phyloP scores from a whole-genome alignment of 139 green algal genomes.

The Chloropicon primus region DNA sequence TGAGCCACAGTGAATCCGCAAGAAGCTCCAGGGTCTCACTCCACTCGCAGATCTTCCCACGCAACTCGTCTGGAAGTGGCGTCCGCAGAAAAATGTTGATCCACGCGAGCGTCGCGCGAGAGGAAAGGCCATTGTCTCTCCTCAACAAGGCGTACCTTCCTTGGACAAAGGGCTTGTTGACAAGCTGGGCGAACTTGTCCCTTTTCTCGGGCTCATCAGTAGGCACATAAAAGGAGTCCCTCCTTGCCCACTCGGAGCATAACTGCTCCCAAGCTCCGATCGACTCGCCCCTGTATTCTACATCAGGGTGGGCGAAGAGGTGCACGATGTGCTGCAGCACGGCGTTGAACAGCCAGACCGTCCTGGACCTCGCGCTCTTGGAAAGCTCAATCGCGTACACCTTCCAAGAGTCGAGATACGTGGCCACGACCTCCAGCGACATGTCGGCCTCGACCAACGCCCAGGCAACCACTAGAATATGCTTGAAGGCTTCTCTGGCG shows the following conservation, averaged over 20 bases:
- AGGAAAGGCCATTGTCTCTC: background rate
- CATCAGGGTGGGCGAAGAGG: background rate
- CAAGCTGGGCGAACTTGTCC: background rate
- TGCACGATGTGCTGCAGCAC: background rate
- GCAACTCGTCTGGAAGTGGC: too few species aligned
- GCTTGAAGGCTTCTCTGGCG: too few species aligned
- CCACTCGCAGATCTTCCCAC: too few species aligned
- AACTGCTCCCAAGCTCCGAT: background rate
- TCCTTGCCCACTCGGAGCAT: background rate
- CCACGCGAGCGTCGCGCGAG: background rate
- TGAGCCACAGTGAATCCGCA: background rate
- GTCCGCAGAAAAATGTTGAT: background rate
- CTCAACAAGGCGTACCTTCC: background rate
- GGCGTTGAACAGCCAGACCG: background rate
- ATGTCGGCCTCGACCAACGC: too few species aligned
- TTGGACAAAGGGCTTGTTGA: background rate
- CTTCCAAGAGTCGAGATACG: background rate
- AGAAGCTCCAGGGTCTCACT: background rate
- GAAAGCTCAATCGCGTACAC: background rate
- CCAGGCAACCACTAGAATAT: too few species aligned
- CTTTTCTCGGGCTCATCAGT: too few species aligned
- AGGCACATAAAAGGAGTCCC: too few species aligned
- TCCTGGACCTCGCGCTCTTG: background rate
- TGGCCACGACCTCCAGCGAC: too few species aligned
- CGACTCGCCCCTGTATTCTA: background rate